phyloP scores from a whole-genome alignment of 1,284 basidiomycete genomes.

The Ganoderma boninense region DNA sequence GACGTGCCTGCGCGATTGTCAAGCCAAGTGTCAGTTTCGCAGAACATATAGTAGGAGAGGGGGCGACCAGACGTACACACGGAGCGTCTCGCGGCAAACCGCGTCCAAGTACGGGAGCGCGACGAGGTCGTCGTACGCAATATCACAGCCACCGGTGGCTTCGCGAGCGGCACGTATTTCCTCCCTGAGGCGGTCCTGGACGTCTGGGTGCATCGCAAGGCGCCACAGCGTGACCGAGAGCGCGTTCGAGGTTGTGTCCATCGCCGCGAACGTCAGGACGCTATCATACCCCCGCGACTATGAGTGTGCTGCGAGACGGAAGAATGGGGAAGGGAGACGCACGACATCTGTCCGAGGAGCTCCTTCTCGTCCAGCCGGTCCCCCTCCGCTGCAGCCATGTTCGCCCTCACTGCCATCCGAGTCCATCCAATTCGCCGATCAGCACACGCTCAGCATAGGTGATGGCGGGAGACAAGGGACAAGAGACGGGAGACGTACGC shows the following conservation, averaged over 20 bases:
- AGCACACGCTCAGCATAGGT: too few species aligned
- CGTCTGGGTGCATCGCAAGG: constrained; percentile 27
- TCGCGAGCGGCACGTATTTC: constrained; percentile 34
- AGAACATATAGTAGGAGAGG: not conserved
- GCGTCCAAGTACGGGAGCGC: constrained; percentile 15
- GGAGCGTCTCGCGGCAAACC: constrained; percentile 12
- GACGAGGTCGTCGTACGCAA: constrained; percentile 43
- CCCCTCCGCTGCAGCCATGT: constrained; percentile 11
- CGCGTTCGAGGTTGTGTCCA: constrained; percentile 38
- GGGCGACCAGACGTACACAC: not conserved
- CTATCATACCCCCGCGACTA: constrained; percentile 3
- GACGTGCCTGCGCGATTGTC: constrained; percentile 28
- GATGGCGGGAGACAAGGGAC: too few species aligned
- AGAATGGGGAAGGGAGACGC: not conserved
- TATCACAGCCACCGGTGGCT: constrained; percentile 17
- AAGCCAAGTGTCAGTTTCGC: not conserved
- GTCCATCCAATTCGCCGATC: too few species aligned
- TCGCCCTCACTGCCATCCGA: constrained; percentile 18
- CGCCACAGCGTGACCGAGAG: constrained; percentile 37
- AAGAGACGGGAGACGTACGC: constrained; percentile 41
- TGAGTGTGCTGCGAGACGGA: too few species aligned
- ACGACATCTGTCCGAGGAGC: constrained; percentile 29
- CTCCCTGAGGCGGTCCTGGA: constrained; percentile 30
- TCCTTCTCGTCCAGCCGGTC: constrained; percentile 18
- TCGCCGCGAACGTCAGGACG: constrained; percentile 35